These are phyloP conservation scores for Orbilia blumenaviensis DNA, from an alignment of 2,329 filamentous ascomycete genomes.

Conservation along the genomic window DNA sequence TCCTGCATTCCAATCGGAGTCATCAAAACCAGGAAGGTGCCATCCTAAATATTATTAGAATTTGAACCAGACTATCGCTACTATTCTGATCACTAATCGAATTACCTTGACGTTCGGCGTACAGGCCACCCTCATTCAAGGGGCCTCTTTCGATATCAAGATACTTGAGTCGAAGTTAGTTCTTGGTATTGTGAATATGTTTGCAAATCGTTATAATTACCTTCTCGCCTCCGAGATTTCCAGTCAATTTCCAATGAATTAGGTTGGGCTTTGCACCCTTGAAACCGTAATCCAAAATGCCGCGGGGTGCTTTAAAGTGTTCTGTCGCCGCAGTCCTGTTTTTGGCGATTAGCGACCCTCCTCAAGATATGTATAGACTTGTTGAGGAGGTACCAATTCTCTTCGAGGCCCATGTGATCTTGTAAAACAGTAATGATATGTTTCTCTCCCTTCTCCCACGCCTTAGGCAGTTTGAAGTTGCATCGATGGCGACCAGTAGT, in stretches of 20 bases:
- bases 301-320: constrained; percentile 67
- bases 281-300: constrained; percentile 71
- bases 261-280: constrained; percentile 63
- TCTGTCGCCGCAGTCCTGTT: constrained; percentile 66
- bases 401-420: constrained; percentile 77
- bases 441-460: constrained; percentile 64
- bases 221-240: constrained; percentile 73
- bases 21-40: constrained; percentile 68
- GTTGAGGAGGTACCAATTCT: constrained; percentile 65
- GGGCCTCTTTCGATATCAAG: constrained; percentile 70
- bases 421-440: constrained; percentile 76
- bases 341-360: no score
- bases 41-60: constrained; percentile 62
- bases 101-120: constrained; percentile 68
- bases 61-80: background rate
- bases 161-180: constrained; percentile 61
- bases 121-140: constrained; percentile 71
- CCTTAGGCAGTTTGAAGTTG: constrained; percentile 67
- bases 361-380: background rate
- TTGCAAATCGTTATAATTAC: constrained; percentile 33
- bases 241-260: constrained; percentile 73
- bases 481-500: constrained; percentile 64
- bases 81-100: no score
- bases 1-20: constrained; percentile 63
- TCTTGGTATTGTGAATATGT: background rate